Evolutionary conservation across 768 basidiomycete genomes (phyloP).

Genomic region (Paxillus rubicundulus): DNA sequence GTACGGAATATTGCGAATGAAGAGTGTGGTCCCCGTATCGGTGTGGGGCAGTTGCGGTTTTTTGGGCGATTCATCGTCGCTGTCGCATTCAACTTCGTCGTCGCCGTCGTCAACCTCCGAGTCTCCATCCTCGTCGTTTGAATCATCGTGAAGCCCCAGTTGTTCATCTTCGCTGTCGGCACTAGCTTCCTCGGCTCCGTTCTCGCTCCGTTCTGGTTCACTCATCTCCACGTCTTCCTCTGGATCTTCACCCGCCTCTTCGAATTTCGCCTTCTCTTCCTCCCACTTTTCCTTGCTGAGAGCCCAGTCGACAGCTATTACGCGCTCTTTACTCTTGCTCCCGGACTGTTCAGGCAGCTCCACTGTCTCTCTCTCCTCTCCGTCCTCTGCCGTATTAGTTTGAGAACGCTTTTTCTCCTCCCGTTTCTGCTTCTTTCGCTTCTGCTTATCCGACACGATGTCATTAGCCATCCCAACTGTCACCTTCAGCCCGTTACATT

Average conservation of each 20-base stretch:
- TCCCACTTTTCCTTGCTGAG: slow-evolving; percentile 92
- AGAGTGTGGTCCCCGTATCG: slow-evolving; percentile 87
- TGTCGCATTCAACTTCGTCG: slow-evolving; percentile 15
- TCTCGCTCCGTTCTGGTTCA: slow-evolving; percentile 26
- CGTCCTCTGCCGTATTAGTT: slow-evolving; percentile 29
- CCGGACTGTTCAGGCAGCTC: slow-evolving; percentile 34
- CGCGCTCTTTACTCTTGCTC: slow-evolving; percentile 47
- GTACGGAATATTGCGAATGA: slow-evolving; percentile 92
- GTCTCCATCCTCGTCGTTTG: slow-evolving; percentile 29
- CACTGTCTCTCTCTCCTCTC: slow-evolving; percentile 36
- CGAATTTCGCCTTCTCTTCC: slow-evolving; percentile 64
- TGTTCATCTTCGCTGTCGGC: slow-evolving; percentile 42
- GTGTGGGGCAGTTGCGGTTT: slow-evolving; percentile 77
- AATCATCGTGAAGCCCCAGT: slow-evolving; percentile 43
- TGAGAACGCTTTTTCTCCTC: slow-evolving; percentile 44
- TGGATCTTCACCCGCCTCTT: slow-evolving; percentile 23
- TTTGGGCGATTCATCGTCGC: slow-evolving; percentile 41
- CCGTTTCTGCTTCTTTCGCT: slow-evolving; percentile 59
- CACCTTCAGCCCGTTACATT: slow-evolving; percentile 73
- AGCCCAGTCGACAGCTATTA: slow-evolving; percentile 95
- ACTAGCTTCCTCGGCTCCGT: slow-evolving; percentile 19
- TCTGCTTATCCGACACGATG: slow-evolving; percentile 61
- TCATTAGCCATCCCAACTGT: slow-evolving; percentile 59
- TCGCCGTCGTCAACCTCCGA: slow-evolving; percentile 27
- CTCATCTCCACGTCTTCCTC: slow-evolving; percentile 35